Evolutionary conservation across 345 rosid genomes (phyloP).

Genomic region (Ricinus communis): DNA sequence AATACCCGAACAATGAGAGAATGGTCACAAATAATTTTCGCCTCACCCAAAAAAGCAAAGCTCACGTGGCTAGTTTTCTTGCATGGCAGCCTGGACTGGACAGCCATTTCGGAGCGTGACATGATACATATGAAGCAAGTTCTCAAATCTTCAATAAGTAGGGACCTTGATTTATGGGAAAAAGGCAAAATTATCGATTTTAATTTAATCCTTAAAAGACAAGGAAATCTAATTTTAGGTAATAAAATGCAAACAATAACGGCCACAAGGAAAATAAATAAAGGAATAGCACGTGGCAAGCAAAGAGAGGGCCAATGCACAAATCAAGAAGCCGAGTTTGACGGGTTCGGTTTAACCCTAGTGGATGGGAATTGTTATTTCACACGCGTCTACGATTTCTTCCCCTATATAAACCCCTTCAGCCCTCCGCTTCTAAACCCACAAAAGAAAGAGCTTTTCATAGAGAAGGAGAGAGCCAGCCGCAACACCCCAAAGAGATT

Average conservation of each 20-base stretch:
- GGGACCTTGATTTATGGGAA: too few species aligned
- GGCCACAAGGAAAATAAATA: neutral
- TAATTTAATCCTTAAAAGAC: neutral
- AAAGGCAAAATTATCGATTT: too few species aligned
- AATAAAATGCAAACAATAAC: neutral
- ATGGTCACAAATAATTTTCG: too few species aligned
- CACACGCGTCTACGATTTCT: neutral
- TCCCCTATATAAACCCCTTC: constrained; percentile 13
- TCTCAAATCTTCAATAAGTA: too few species aligned
- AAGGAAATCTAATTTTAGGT: too few species aligned
- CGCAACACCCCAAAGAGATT: neutral
- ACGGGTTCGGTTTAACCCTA: constrained; percentile 10
- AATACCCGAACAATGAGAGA: too few species aligned
- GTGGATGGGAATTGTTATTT: neutral
- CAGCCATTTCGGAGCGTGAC: too few species aligned
- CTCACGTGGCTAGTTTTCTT: too few species aligned
- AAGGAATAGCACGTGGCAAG: neutral
- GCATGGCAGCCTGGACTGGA: too few species aligned
- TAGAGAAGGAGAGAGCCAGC: neutral
- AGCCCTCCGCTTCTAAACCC: neutral
- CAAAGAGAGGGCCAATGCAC: neutral
- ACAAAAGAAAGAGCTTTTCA: neutral
- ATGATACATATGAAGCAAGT: too few species aligned
- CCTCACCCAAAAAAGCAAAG: too few species aligned
- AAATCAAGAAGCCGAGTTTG: neutral